Base-by-base conservation (phyloP, 192 early-diverging fungal species). In the Piromyces sp. region DNA sequence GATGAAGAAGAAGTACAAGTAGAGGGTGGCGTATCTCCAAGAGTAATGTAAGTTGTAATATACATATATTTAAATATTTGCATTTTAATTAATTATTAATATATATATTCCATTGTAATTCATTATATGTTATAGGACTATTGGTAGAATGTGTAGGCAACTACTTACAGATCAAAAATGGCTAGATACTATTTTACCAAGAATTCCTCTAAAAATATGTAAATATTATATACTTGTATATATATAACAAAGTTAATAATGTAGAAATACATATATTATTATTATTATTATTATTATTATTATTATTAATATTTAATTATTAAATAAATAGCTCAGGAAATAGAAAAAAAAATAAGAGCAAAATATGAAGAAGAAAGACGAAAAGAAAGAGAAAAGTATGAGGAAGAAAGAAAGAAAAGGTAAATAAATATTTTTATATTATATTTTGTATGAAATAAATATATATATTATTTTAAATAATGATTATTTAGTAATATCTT, bases 131-230 rank as follows among this genome's bases (percentile, higher is more conserved):
- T 79, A n/a, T 82, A 93, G 93, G 30, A 93, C 94, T 1, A 94
- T 95, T 81, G 95, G 94, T 13, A 87, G 89, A 40, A 84, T 95
- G 81, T 89, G 88, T 31, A 85, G 87, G 1, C 88, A 88, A 81
- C 87, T 95, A 30, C 81, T 95, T 28, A 90, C 89, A 26, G 94
- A 95, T 5, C 87, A 89, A 83, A 95, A 95, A 85, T 95, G 90
- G 85, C 83, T 91, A 29, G 93, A 93, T 7, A 94, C 93, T 14
- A 94, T 95, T 68, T 81, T 95, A 29, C 95, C 95, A 22, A 88
- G 95, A 79, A 95, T 95, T 81, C 95, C 95, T 0, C 92, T 95
- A 2, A 90, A 93, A 14, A 92, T 68, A 68, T 17, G 51, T 68
- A n/a, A 68, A 7, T 68, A 51, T 13, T n/a, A n/a, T n/a, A n/a